Percentiles rank a stretch among this genome's conserved stretches.
phyloP scores from a whole-genome alignment of 306 rosid species.

The Pyrus pyrifolia region DNA sequence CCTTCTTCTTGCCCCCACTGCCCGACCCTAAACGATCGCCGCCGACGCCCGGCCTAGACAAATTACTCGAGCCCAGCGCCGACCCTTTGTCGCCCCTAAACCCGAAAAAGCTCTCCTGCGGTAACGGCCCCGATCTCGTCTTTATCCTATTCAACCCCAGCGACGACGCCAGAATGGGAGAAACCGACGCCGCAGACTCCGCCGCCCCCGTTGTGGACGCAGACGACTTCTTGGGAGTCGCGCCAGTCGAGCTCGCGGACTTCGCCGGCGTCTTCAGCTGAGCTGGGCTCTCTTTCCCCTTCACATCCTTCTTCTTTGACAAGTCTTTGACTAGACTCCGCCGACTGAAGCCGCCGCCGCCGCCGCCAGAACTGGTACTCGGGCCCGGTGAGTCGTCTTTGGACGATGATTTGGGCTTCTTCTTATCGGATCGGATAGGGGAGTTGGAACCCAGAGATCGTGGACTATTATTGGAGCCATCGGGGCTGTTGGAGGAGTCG shows the following conservation, averaged over 20 bases:
- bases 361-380: neutral
- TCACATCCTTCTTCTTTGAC: slow-evolving; percentile 49
- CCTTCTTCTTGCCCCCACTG: slow-evolving; percentile 52
- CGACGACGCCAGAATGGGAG: slow-evolving; percentile 92
- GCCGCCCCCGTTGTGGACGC: neutral
- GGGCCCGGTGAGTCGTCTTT: slow-evolving; percentile 19
- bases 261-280: slow-evolving; percentile 28
- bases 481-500: slow-evolving; percentile 73
- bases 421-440: slow-evolving; percentile 85
- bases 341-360: slow-evolving; percentile 13
- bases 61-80: slow-evolving; percentile 54
- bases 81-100: slow-evolving; percentile 60
- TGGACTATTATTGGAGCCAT: slow-evolving; percentile 64
- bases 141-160: slow-evolving; percentile 81
- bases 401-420: slow-evolving; percentile 58
- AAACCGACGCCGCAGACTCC: slow-evolving; percentile 39
- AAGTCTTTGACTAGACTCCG: slow-evolving; percentile 40
- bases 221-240: slow-evolving; percentile 30
- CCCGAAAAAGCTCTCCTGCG: slow-evolving; percentile 95
- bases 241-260: neutral
- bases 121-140: slow-evolving; percentile 98
- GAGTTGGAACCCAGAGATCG: slow-evolving; percentile 67
- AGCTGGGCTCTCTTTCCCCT: slow-evolving; percentile 35
- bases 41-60: slow-evolving; percentile 41
- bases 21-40: slow-evolving; percentile 21